These are phyloP conservation scores for Darksidea phi DNA, from an alignment of 495 filamentous ascomycete species.

Conservation along the genomic window DNA sequence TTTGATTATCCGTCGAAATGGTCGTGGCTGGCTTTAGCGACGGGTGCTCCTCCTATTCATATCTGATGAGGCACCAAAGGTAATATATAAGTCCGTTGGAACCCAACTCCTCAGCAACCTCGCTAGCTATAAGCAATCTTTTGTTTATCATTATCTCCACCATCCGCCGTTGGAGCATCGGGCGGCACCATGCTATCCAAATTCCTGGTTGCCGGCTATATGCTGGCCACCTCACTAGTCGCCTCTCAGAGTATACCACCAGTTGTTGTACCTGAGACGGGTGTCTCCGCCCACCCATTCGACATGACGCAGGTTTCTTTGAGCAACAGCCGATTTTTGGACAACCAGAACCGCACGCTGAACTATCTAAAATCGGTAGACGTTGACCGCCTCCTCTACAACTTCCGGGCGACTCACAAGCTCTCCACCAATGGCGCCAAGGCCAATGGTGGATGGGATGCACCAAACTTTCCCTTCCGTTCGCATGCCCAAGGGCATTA, in stretches of 20 bases:
- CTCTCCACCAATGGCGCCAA: slow-evolving; percentile 40
- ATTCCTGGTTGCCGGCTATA: not conserved
- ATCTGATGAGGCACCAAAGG: no score
- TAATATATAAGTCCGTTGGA: no score
- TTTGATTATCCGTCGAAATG: no score
- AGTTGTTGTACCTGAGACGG: slow-evolving; percentile 26
- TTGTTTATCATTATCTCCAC: no score
- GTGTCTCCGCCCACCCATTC: slow-evolving; percentile 36
- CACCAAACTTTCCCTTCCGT: slow-evolving; percentile 45
- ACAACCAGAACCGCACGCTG: slow-evolving; percentile 44
- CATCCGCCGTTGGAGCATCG: not conserved
- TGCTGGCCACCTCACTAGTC: not conserved
- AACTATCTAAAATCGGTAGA: slow-evolving; percentile 43
- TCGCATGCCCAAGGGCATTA: slow-evolving; percentile 44
- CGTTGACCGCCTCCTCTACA: slow-evolving; percentile 43
- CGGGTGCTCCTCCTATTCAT: no score
- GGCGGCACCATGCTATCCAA: not conserved
- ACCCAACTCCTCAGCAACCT: no score
- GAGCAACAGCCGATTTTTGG: slow-evolving; percentile 39
- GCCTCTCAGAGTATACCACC: slow-evolving; percentile 1
- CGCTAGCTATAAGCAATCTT: no score
- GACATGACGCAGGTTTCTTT: slow-evolving; percentile 39
- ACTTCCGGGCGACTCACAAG: slow-evolving; percentile 43
- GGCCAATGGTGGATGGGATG: slow-evolving; percentile 45
- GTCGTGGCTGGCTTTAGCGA: no score